Percentiles rank a stretch among this genome's conserved stretches.
Evolutionary conservation across 176 grass and related monocot species (phyloP).

Genomic region (Aegilops speltoides): DNA sequence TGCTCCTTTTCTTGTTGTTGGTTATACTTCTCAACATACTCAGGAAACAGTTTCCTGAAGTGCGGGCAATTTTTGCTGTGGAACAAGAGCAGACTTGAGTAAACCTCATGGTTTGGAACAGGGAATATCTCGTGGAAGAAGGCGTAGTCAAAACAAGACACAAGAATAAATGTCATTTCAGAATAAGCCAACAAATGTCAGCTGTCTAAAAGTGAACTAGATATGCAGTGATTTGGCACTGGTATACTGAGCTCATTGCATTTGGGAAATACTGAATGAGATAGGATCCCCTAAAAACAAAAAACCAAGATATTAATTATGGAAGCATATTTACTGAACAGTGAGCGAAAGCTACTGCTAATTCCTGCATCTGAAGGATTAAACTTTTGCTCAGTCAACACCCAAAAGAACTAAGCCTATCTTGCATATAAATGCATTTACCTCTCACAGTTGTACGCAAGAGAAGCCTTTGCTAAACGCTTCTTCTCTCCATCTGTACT

Average conservation of each 20-base stretch:
- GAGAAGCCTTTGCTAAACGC: constrained; percentile 89
- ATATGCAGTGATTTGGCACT: background rate
- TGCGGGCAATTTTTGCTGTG: constrained; percentile 91
- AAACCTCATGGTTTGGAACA: background rate
- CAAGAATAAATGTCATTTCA: background rate
- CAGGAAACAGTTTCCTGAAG: constrained; percentile 95
- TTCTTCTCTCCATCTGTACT: constrained; percentile 80
- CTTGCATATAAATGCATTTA: constrained; percentile 45
- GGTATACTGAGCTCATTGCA: background rate
- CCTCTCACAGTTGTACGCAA: constrained; percentile 99
- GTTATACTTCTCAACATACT: constrained; percentile 88
- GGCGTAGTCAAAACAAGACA: background rate
- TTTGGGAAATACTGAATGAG: background rate
- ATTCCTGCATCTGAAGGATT: background rate
- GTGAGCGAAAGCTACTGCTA: background rate
- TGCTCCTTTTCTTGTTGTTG: constrained; percentile 49
- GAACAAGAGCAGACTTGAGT: background rate
- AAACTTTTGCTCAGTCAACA: background rate
- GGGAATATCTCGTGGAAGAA: background rate
- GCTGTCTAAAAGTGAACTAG: background rate
- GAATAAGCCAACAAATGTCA: background rate
- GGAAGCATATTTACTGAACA: no score
- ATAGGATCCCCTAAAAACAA: background rate
- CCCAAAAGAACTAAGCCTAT: background rate
- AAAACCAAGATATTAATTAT: background rate